phyloP scores from a whole-genome alignment of 352 stramenopile genomes.

The Pilasporangium apinafurcum region DNA sequence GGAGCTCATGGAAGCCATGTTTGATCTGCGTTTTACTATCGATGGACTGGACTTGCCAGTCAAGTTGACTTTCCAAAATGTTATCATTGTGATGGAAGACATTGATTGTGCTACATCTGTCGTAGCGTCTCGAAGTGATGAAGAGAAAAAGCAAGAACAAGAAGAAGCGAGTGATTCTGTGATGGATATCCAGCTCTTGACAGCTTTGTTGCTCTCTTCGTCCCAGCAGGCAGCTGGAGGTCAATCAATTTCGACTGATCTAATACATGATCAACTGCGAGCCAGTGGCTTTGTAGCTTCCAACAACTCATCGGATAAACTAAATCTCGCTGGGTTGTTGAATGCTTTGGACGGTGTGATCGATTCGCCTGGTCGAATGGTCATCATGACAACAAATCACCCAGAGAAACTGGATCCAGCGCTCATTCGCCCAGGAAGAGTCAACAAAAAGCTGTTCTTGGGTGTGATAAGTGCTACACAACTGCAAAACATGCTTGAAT shows the following conservation, averaged over 20 bases:
- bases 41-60: constrained; percentile 28
- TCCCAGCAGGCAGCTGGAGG: neutral
- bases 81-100: constrained; percentile 64
- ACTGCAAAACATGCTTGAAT: constrained; percentile 38
- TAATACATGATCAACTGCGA: too few species aligned
- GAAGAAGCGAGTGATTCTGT: too few species aligned
- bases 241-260: too few species aligned
- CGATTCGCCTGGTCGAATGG: constrained; percentile 35
- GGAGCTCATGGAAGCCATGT: constrained; percentile 39
- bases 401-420: constrained; percentile 76
- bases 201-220: too few species aligned
- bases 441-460: constrained; percentile 74
- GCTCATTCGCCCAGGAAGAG: constrained; percentile 80
- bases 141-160: too few species aligned
- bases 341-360: constrained; percentile 81
- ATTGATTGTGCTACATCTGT: constrained; percentile 40
- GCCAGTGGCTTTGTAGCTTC: neutral
- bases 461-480: constrained; percentile 35
- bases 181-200: too few species aligned
- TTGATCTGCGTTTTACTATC: constrained; percentile 29
- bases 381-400: neutral
- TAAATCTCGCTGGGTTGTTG: constrained; percentile 59
- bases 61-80: constrained; percentile 32
- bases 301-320: constrained; percentile 16
- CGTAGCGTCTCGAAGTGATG: constrained; percentile 14